Evolutionary conservation across 805 yeast species (phyloP).

Genomic region (Wickerhamiella azymoides): DNA sequence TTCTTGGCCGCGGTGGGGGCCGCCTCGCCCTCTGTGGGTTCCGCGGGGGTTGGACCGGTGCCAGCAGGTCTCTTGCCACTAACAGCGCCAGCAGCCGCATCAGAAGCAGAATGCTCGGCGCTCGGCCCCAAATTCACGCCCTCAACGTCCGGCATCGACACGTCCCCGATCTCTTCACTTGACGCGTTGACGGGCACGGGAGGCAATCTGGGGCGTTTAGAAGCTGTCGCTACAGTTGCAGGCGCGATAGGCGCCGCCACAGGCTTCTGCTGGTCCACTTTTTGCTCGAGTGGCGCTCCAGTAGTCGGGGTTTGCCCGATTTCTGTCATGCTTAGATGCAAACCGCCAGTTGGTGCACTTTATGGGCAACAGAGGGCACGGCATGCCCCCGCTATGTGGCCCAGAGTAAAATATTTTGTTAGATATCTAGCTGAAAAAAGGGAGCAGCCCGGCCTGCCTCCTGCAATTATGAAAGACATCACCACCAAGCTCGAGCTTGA

Average conservation of each 20-base stretch:
- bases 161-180: too few species aligned
- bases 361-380: too few species aligned
- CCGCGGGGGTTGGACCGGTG: background rate
- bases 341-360: too few species aligned
- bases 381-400: too few species aligned
- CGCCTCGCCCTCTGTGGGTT: background rate
- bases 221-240: too few species aligned
- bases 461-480: background rate
- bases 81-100: background rate
- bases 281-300: background rate
- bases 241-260: background rate
- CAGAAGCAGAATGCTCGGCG: background rate
- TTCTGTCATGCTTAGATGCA: too few species aligned
- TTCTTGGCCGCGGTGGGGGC: constrained; percentile 4
- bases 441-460: too few species aligned
- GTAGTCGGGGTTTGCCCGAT: background rate
- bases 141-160: too few species aligned
- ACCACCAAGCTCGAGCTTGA: constrained; percentile 4
- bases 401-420: too few species aligned
- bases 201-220: too few species aligned
- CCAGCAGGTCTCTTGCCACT: background rate
- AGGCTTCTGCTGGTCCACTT: background rate
- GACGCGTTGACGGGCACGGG: too few species aligned
- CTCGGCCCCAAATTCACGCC: background rate
- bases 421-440: too few species aligned